These are phyloP conservation scores for Suillus placidus DNA, from an alignment of 768 basidiomycete species.

Conservation along the genomic window DNA sequence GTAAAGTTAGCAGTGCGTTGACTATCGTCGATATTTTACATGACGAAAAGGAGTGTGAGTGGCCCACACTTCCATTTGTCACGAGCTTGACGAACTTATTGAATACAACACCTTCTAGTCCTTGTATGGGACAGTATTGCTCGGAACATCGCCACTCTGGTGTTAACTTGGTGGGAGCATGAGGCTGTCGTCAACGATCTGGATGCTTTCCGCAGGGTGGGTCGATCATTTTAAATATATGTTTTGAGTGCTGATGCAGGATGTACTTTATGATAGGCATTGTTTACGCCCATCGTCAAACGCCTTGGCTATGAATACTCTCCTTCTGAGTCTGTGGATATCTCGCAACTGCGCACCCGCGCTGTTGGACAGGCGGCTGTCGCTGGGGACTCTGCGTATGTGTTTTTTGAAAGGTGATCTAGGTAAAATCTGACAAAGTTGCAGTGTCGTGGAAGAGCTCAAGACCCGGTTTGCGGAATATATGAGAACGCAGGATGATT, in stretches of 20 bases:
- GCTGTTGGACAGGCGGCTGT: constrained; percentile 62
- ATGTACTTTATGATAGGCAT: constrained; percentile 39
- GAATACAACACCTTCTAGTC: constrained; percentile 44
- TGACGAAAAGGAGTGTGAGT: constrained; percentile 77
- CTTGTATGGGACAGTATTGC: constrained; percentile 80
- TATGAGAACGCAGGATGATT: constrained; percentile 72
- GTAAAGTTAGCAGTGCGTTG: constrained; percentile 75
- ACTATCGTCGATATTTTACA: constrained; percentile 69
- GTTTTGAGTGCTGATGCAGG: constrained; percentile 1
- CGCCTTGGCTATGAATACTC: constrained; percentile 78
- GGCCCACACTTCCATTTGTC: background rate
- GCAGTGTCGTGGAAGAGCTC: constrained; percentile 76
- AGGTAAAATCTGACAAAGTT: background rate
- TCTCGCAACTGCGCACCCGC: constrained; percentile 70
- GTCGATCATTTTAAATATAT: constrained; percentile 23
- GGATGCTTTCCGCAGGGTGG: constrained; percentile 61
- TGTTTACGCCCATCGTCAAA: constrained; percentile 77
- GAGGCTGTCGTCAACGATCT: constrained; percentile 52
- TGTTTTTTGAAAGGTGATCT: background rate
- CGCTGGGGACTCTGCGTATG: constrained; percentile 46
- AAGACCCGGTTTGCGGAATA: constrained; percentile 70
- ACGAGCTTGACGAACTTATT: constrained; percentile 12
- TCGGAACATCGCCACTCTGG: constrained; percentile 54
- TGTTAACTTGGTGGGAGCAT: constrained; percentile 85
- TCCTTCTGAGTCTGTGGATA: constrained; percentile 66